Base-by-base conservation (phyloP, 2,329 filamentous ascomycete genomes). In the Fusarium compactum region DNA sequence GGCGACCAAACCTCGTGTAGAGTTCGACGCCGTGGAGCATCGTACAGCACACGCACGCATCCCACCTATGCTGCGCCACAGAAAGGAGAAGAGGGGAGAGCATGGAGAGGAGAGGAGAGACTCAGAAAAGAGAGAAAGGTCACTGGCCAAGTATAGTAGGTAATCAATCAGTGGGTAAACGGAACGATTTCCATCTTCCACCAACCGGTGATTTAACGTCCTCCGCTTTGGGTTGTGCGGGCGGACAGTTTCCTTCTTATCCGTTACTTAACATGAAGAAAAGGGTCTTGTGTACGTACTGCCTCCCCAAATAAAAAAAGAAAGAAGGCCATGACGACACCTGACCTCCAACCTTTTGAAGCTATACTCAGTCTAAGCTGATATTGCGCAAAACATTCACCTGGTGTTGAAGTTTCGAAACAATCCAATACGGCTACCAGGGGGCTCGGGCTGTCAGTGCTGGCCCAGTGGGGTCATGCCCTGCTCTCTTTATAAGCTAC, bases 1-100 rank as follows among this genome's bases (percentile, higher is more conserved):
- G 47, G 64, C 41, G 51, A 43, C 61, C 63, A 63, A 61, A 67
- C 65, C 71, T 73, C 69, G 60, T 72, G 66, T 75, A 64, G 66
- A 62, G 62, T 70, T 60, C 30, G 55, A 57, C 56, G 45, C 25
- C 62, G 62, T 68, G 63, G 61, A 72, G 69, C 69, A 67, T 72
- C 24, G 58, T 43, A 72, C 69, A 67, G 46, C 68, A 64, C 67
- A 63, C 43, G 57, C 67, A 66, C 47, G 10, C 47, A 46, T 65
- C 63, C 55, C 58, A 50, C 51, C 51, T 58, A 53, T 46, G 53
- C 59, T 61, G 55, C 69, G 68, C 59, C 68, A 58, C 68, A 15
- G 41, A 55, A 48, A n/a, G 29, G 32, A 41, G 24, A 40, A n/a
- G 32, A 50, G 32, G 22, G 9, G 34, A 12, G 18, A 25, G 22